phyloP scores from a whole-genome alignment of 225 moss, liverwort and hornwort genomes.

The Bryoerythrophyllum caledonicum region DNA sequence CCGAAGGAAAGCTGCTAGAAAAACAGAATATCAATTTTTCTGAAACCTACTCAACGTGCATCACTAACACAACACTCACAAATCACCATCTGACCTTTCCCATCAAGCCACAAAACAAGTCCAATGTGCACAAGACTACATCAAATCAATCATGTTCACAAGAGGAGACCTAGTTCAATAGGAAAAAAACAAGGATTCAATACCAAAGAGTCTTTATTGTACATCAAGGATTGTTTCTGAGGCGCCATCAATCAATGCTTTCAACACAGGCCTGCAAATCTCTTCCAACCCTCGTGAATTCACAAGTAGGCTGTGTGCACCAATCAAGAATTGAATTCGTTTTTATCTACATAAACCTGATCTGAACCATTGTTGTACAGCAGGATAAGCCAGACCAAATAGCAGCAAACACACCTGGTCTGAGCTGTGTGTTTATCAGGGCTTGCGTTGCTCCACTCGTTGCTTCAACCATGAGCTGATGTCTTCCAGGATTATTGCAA shows the following conservation, averaged over 20 bases:
- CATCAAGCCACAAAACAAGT: background rate
- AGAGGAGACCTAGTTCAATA: background rate
- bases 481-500: constrained; percentile 74
- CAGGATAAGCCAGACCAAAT: constrained; percentile 13
- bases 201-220: background rate
- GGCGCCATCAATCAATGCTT: background rate
- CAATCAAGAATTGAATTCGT: background rate
- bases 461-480: constrained; percentile 75
- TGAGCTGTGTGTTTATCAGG: background rate
- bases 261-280: background rate
- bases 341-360: constrained; percentile 19
- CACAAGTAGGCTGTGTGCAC: background rate
- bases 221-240: background rate
- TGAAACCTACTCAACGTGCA: background rate
- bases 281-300: constrained; percentile 18
- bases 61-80: background rate
- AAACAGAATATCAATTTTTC: background rate
- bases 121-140: background rate
- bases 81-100: background rate
- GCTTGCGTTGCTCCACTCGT: constrained; percentile 50
- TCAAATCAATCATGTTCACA: background rate
- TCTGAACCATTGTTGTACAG: background rate
- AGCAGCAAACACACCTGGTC: background rate
- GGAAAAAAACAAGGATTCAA: background rate
- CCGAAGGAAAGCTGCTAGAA: background rate